These are phyloP conservation scores for Alternaria novae-zelandiae DNA, from an alignment of 2,329 filamentous ascomycete species.

Conservation along the genomic window DNA sequence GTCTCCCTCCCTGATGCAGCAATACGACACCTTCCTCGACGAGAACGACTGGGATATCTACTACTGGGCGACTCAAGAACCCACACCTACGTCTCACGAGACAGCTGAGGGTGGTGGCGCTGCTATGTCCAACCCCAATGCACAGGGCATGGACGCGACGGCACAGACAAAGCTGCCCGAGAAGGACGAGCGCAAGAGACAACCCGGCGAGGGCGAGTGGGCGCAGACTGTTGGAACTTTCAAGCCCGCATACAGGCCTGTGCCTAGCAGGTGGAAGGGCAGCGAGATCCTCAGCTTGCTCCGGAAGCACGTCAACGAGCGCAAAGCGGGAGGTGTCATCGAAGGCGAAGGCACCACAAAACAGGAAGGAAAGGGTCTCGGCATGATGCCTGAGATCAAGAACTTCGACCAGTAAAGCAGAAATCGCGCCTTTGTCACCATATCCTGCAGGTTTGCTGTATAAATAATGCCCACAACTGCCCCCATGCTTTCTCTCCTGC, in stretches of 20 bases:
- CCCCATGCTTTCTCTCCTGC: background rate
- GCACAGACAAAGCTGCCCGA: slow-evolving; percentile 53
- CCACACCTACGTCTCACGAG: slow-evolving; percentile 64
- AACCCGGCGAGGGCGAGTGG: slow-evolving; percentile 79
- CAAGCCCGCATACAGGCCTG: slow-evolving; percentile 89
- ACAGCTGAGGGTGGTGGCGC: slow-evolving; percentile 61
- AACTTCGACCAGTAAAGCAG: slow-evolving; percentile 51
- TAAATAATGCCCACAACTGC: background rate
- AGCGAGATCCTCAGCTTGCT: slow-evolving; percentile 80
- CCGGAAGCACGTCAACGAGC: slow-evolving; percentile 77
- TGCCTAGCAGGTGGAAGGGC: slow-evolving; percentile 82
- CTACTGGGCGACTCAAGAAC: slow-evolving; percentile 96
- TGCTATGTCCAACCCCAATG: slow-evolving; percentile 51
- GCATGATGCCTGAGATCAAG: slow-evolving; percentile 59
- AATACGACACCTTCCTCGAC: slow-evolving; percentile 93
- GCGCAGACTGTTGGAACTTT: slow-evolving; percentile 95
- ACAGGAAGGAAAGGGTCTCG: slow-evolving; percentile 49
- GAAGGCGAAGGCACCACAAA: slow-evolving; percentile 43
- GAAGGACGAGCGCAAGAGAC: slow-evolving; percentile 57
- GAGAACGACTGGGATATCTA: slow-evolving; percentile 99
- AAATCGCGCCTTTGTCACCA: background rate
- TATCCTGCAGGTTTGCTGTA: slow-evolving; percentile 7
- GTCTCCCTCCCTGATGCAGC: slow-evolving; percentile 72
- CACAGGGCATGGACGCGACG: slow-evolving; percentile 54
- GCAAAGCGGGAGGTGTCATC: slow-evolving; percentile 66